phyloP scores from a whole-genome alignment of 2,329 filamentous ascomycete species.

The Fusarium equiseti region DNA sequence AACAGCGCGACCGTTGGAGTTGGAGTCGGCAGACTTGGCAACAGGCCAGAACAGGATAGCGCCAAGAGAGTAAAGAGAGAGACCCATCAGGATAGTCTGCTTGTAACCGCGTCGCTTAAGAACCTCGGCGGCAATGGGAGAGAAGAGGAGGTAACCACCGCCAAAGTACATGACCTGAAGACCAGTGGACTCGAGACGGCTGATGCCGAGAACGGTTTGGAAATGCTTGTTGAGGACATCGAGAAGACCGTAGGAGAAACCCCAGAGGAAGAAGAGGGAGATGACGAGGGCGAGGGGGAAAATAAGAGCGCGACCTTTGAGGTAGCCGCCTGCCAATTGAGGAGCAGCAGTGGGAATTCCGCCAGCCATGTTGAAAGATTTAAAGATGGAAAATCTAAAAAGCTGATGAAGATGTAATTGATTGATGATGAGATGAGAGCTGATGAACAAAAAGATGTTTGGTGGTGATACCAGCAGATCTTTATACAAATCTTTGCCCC shows the following conservation, averaged over 20 bases:
- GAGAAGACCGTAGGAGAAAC: conserved; percentile 60
- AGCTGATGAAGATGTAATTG: background rate
- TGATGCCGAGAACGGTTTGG: conserved; percentile 59
- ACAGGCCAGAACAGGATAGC: conserved; percentile 68
- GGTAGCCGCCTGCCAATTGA: conserved; percentile 42
- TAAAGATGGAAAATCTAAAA: too few relatives aligned
- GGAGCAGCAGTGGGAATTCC: conserved; percentile 41
- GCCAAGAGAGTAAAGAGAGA: conserved; percentile 73
- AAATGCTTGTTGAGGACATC: conserved; percentile 65
- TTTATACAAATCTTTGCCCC: conserved; percentile 32
- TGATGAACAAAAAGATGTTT: conserved; percentile 11
- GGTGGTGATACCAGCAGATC: conserved; percentile 3
- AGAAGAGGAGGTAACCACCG: conserved; percentile 60
- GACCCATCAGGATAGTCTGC: conserved; percentile 74
- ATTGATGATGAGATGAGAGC: conserved; percentile 19
- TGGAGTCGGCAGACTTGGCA: conserved; percentile 60
- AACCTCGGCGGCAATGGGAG: conserved; percentile 67
- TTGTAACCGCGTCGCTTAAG: conserved; percentile 74
- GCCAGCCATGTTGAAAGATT: conserved; percentile 35
- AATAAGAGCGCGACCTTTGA: conserved; percentile 54
- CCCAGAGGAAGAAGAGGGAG: conserved; percentile 62
- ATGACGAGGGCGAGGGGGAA: conserved; percentile 72
- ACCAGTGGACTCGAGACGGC: conserved; percentile 58
- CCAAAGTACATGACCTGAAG: conserved; percentile 66
- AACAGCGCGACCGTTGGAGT: conserved; percentile 38